Evolutionary conservation across 805 yeast genomes (phyloP), one percentile per base, ranked within the genome.

Genomic region (Cyberlindnera suaveolens): DNA sequence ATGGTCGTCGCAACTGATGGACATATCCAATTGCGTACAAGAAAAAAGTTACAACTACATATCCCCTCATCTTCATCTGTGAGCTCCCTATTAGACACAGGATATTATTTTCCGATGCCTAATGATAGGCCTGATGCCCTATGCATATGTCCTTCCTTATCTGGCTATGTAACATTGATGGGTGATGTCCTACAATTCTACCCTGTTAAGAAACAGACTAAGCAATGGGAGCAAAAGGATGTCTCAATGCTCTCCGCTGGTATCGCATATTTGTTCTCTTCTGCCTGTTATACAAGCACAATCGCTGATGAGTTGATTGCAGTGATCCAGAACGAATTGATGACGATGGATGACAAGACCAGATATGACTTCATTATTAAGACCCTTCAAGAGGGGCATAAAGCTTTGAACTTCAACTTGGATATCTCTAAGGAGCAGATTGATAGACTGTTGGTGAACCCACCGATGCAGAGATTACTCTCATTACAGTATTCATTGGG

Each of bases 381-480:
- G 1, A 62, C 82, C 3, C 58, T 83, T 15, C 68, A 75, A 42
- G 96, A 88, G 57, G 71, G 82, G 2, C 95, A 87, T 56, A 64
- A 80, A n/a, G 80, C 93, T 1, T 73, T 88, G 47, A 83, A 79
- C 54, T 80, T 87, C 53, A 77, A 80, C 29, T 69, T 87, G 42
- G 85, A 83, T 55, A 77, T 79, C 38, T 74, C 80, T 7, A 77
- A 78, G 42, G 96, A 86, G 43, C 84, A 81, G 39, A 79, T 84
- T 3, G 96, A 87, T 54, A 80, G 82, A 54, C 67, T 86, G 47
- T 64, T 87, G 33, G 81, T 82, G 16, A 81, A 80, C 53, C 91
- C 91, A 11, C 88, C 93, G 2, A 67, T 85, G 41, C 96, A 86
- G 55, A 73, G 83, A 41, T 64, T 88, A 38, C 63, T 87, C 31